These are phyloP conservation scores for Aspergillus incahuasiensis DNA, from an alignment of 495 filamentous ascomycete species.

Conservation along the genomic window DNA sequence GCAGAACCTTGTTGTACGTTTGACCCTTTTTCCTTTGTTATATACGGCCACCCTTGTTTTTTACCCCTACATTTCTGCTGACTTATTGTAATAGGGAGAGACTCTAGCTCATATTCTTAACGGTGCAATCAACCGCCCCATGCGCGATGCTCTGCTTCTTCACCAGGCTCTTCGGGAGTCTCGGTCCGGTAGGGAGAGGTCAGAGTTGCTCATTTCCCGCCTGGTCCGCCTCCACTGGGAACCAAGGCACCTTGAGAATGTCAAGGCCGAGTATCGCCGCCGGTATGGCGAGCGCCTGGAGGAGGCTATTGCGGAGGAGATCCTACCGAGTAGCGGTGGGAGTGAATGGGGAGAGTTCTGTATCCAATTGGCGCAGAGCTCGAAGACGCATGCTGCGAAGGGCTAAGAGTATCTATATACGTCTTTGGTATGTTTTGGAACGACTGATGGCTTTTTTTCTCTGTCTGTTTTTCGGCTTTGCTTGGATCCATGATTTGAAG, in stretches of 20 bases:
- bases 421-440: background rate
- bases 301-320: conserved; percentile 51
- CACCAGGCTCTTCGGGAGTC: conserved; percentile 77
- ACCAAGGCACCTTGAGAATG: conserved; percentile 61
- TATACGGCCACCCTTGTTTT: conserved; percentile 1
- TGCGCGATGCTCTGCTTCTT: conserved; percentile 90
- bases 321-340: conserved; percentile 33
- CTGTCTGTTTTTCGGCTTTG: background rate
- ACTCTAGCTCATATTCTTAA: conserved; percentile 94
- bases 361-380: conserved; percentile 48
- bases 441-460: background rate
- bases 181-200: conserved; percentile 60
- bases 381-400: conserved; percentile 14
- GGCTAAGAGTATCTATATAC: background rate
- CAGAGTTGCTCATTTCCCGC: conserved; percentile 77
- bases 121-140: conserved; percentile 90
- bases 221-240: conserved; percentile 86
- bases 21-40: too few relatives aligned
- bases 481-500: background rate
- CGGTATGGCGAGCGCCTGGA: conserved; percentile 68
- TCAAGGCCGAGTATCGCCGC: conserved; percentile 66
- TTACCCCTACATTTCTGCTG: background rate
- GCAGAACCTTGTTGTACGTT: conserved; percentile 82
- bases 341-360: conserved; percentile 56
- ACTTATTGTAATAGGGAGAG: conserved; percentile 64